Percentiles rank a stretch among this genome's conserved stretches.
Evolutionary conservation across 2,329 filamentous ascomycete species (phyloP).

Genomic region (Ustulina deusta): DNA sequence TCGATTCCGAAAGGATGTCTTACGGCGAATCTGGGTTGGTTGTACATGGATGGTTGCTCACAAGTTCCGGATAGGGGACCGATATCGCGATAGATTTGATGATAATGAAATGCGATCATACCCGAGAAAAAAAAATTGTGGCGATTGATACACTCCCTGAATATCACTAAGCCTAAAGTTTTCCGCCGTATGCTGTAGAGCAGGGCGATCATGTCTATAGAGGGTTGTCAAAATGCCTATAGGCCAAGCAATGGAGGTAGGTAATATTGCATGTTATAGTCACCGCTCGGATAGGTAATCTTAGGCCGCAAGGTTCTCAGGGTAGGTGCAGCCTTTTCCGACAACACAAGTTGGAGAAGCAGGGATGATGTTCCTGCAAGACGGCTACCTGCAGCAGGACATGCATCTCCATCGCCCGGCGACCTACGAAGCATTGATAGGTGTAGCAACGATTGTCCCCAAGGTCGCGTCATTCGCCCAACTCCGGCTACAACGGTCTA

Average conservation of each 20-base stretch:
- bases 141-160: constrained; percentile 16
- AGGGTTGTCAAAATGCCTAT: constrained; percentile 18
- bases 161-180: constrained; percentile 22
- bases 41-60: constrained; percentile 8
- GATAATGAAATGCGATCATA: constrained; percentile 22
- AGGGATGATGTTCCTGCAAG: constrained; percentile 38
- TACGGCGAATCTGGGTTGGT: constrained; percentile 1
- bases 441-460: constrained; percentile 25
- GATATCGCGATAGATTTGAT: constrained; percentile 20
- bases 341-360: constrained; percentile 33
- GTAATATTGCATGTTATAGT: constrained; percentile 26
- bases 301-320: constrained; percentile 31
- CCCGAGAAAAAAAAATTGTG: constrained; percentile 15
- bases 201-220: constrained; percentile 23
- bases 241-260: constrained; percentile 28
- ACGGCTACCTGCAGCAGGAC: constrained; percentile 34
- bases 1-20: background rate
- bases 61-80: constrained; percentile 12
- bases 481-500: constrained; percentile 29
- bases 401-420: constrained; percentile 35
- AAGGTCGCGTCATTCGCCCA: constrained; percentile 36
- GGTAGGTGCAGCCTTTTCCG: constrained; percentile 38
- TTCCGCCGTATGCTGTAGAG: constrained; percentile 18
- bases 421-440: constrained; percentile 33
- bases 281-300: constrained; percentile 26